A percentile compares a stretch with the other conserved stretches of the same genome.
These are phyloP conservation scores for Rhizopus microsporus DNA, from an alignment of 371 early-diverging fungal species.

Conservation along the genomic window DNA sequence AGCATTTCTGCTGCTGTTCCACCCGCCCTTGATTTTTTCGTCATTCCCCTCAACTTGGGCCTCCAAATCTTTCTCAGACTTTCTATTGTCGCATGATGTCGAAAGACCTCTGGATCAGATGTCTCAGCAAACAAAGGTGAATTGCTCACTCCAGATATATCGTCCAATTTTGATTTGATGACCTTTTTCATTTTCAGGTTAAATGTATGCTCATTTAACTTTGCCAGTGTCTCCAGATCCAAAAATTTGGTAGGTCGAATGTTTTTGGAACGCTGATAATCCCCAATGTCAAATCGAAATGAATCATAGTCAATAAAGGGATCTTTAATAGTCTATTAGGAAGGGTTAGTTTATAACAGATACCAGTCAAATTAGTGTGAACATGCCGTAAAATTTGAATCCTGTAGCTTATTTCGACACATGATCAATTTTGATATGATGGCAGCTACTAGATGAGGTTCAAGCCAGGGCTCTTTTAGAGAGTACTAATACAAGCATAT, in stretches of 20 bases:
- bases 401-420: conserved; percentile 60
- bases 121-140: conserved; percentile 51
- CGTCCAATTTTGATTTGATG: conserved; percentile 64
- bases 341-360: neutral
- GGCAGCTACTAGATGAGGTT: conserved; percentile 60
- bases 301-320: conserved; percentile 62
- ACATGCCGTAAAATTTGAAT: conserved; percentile 58
- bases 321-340: conserved; percentile 54
- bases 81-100: conserved; percentile 59
- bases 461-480: conserved; percentile 56
- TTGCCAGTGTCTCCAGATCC: conserved; percentile 44
- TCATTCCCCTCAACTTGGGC: conserved; percentile 42
- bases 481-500: conserved; percentile 14
- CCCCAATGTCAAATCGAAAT: conserved; percentile 53
- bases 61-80: conserved; percentile 63
- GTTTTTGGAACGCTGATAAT: conserved; percentile 53
- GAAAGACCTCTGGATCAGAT: conserved; percentile 62
- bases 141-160: conserved; percentile 56
- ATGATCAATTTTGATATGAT: conserved; percentile 59
- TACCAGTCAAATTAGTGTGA: neutral
- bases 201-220: conserved; percentile 39
- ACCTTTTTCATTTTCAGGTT: conserved; percentile 57
- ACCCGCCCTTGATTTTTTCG: conserved; percentile 27
- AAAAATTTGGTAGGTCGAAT: conserved; percentile 32
- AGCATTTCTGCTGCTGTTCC: conserved; percentile 49